Base-by-base conservation (phyloP, 495 filamentous ascomycete genomes). In the Penicillium malachiteum region DNA sequence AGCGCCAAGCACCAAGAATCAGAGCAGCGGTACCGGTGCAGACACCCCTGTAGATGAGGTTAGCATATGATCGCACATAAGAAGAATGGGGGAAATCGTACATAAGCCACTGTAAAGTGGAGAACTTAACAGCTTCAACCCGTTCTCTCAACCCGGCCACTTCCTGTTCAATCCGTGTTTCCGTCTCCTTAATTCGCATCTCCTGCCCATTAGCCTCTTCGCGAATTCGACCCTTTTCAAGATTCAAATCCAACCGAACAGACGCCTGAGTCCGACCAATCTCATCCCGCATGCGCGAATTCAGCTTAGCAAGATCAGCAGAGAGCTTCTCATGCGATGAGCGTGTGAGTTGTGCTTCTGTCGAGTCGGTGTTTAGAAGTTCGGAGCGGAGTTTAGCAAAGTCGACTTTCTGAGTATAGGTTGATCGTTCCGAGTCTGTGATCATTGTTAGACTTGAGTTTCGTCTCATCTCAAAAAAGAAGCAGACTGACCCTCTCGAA, bases 371-470 rank as follows among this genome's bases (percentile, higher is more conserved):
- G 9, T 89, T 89, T 0, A 96, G 83, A 2, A 99, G 84, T 71
- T 99, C 94, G 26, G 90, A 93, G 67, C 94, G 91, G 16, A 97
- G 85, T 78, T 97, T 96, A n/a, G 94, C 91, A 64, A 99, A 97
- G 75, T 99, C 94, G 52, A 99, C 95, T 72, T 97, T 97, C 67
- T 97, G 95, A 0, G 92, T 96, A 74, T 99, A 99, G 3, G 91
- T 95, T 6, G 90, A 87, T 60, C 78, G 60, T 59, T 81, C 80
- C 42, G 80, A 77, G 52, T 82, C 80, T 82, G 57, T 21, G 21
- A 26, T 26, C 21, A 26, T 26, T 26, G 4, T 26, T 26, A 26
- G 21, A 26, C 21, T 26, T 26, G 21, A 26, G 21, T 2, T 26
- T 26, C 21, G 21, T 26, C 21, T n/a, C 13, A 40, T n/a, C 33